Base-by-base conservation (phyloP, 345 rosid genomes). In the Eucalyptus brandiana region DNA sequence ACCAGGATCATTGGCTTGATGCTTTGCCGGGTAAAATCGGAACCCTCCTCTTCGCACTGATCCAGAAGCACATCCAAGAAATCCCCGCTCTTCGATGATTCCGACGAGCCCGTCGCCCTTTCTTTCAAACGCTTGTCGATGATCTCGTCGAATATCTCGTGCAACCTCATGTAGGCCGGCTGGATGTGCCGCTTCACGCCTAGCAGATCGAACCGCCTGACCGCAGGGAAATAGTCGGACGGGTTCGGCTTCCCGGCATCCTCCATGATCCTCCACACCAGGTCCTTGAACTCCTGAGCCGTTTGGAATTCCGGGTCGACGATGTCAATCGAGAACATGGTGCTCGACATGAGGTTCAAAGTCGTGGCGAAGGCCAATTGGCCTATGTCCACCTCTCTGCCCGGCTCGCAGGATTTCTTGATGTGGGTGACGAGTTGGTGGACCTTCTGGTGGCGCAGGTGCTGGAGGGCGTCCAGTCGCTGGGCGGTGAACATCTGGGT, bases 61-160 rank as follows among this genome's bases (percentile, higher is more conserved):
- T 87, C 92, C 44, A 94, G 93, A 86, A 94, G 92, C 50, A 90
- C 91, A 80, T 94, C 94, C 87, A 93, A 88, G 69, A 93, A 80
- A 83, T 93, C 95, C 12, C 80, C 90, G 44, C 5, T 67, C n/a
- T 87, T 89, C 14, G 26, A 23, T 13, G 50, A 12, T 40, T 72
- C 34, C 15, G 24, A 17, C 16, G 44, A 24, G 45, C 53, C 42
- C 4, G 87, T 23, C 26, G 85, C 89, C 60, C 91, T 90, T 21
- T 45, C 53, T 50, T 86, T 86, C 89, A 94, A 34, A 81, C 93
- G 89, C 83, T 88, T 86, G 32, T 90, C 91, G 21, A 93, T 93
- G 44, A 93, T 67, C 37, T 87, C 88, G 49, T 92, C 95, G 13
- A 94, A 91, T 19, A 93, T 89, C 86, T 88, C 89, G 17, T 88